phyloP scores from a whole-genome alignment of 2,329 filamentous ascomycete genomes.

The Dactylella cylindrospora region DNA sequence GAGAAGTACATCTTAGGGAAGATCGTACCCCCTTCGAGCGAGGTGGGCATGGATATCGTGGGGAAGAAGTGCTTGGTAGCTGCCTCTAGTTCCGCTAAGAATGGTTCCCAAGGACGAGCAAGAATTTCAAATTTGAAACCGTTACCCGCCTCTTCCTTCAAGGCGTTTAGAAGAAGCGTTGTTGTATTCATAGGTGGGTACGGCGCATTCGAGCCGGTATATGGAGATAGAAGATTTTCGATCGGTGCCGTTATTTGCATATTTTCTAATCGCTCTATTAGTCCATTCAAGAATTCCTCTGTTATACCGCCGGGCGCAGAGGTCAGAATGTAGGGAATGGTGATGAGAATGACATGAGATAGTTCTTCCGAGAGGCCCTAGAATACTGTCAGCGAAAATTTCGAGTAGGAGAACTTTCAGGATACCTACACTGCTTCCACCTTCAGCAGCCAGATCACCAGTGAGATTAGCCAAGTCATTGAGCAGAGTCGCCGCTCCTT shows the following conservation, averaged over 20 bases:
- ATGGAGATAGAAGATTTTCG: slow-evolving; percentile 83
- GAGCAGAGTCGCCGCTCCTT: slow-evolving; percentile 80
- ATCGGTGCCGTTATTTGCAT: slow-evolving; percentile 76
- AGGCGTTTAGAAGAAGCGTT: slow-evolving; percentile 55
- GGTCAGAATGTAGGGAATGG: slow-evolving; percentile 84
- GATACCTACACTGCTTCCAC: slow-evolving; percentile 29
- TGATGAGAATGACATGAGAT: slow-evolving; percentile 82
- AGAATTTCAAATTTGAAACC: slow-evolving; percentile 52
- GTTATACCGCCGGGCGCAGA: slow-evolving; percentile 68
- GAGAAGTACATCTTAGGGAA: slow-evolving; percentile 95
- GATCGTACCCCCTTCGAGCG: slow-evolving; percentile 62
- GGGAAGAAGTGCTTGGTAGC: slow-evolving; percentile 76
- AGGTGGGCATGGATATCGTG: slow-evolving; percentile 66
- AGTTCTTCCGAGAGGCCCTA: slow-evolving; percentile 40
- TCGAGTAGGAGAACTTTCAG: neutral
- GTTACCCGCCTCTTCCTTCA: slow-evolving; percentile 52
- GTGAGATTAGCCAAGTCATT: slow-evolving; percentile 72
- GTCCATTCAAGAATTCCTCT: slow-evolving; percentile 50
- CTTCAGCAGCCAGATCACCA: slow-evolving; percentile 72
- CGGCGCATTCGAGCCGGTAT: slow-evolving; percentile 56
- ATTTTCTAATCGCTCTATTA: slow-evolving; percentile 32
- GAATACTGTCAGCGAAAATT: slow-evolving; percentile 1
- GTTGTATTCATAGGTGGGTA: slow-evolving; percentile 57
- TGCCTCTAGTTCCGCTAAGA: slow-evolving; percentile 63
- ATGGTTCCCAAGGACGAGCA: slow-evolving; percentile 68